phyloP scores from a whole-genome alignment of 306 rosid genomes.

The Potentilla sterilis region DNA sequence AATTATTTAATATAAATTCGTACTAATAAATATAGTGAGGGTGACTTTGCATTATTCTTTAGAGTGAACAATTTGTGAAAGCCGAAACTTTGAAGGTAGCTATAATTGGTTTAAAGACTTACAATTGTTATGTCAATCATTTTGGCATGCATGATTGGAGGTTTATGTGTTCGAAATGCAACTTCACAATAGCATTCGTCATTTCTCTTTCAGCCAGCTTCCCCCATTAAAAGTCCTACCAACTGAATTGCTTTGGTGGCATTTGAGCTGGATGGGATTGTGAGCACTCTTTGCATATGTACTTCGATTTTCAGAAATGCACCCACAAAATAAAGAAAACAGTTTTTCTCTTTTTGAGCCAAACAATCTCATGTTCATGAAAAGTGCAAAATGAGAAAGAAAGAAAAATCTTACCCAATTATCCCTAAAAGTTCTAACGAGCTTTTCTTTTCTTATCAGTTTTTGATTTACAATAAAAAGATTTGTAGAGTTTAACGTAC shows the following conservation, averaged over 20 bases:
- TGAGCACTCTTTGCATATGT: not conserved
- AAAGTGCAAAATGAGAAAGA: not conserved
- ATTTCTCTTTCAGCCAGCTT: conserved; percentile 16
- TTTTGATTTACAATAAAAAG: not conserved
- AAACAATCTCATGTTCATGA: not conserved
- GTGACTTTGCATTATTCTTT: not conserved
- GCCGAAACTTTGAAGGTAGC: not conserved
- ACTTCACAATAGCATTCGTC: not conserved
- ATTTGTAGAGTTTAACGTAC: not conserved
- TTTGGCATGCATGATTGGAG: conserved; percentile 3
- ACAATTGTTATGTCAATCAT: not conserved
- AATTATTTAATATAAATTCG: too few species aligned
- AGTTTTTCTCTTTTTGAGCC: not conserved
- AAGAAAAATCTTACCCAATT: not conserved
- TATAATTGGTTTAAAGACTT: not conserved
- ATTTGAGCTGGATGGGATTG: conserved; percentile 21
- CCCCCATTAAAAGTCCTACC: conserved; percentile 11
- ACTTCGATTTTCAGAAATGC: not conserved
- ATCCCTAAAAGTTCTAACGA: not conserved
- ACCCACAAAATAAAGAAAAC: not conserved
- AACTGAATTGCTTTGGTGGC: not conserved
- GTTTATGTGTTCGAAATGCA: not conserved
- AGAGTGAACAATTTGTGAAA: not conserved
- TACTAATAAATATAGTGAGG: too few species aligned
- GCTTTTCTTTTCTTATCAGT: not conserved